Conservation (phyloP, 148 eudicot species). For the Dianthus caryophyllus region DNA sequence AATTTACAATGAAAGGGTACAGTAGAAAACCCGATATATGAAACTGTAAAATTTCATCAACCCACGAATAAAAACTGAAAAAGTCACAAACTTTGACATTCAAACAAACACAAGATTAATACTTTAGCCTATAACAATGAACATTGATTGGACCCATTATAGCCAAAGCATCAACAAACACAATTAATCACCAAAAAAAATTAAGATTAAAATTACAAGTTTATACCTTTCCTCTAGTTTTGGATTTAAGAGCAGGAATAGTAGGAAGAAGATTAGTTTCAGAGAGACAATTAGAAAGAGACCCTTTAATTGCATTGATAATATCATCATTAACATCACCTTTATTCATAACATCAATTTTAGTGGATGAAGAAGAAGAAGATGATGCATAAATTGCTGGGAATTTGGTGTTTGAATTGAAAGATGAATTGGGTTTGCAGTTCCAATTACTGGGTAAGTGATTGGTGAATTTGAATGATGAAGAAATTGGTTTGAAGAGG, state of each 20-base stretch:
- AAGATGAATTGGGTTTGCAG: slow-evolving; percentile 13
- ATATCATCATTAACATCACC: slow-evolving; percentile 44
- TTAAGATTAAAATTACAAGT: not conserved
- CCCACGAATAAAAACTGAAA: too few species aligned
- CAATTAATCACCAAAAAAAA: not conserved
- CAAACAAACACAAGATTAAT: not conserved
- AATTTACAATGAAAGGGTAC: not conserved
- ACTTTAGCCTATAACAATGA: not conserved
- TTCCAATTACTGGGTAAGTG: slow-evolving; percentile 10
- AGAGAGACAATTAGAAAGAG: slow-evolving; percentile 56
- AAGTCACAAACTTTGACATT: not conserved
- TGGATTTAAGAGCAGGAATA: slow-evolving; percentile 69
- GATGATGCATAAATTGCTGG: slow-evolving; percentile 29
- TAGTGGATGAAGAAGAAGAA: slow-evolving; percentile 22
- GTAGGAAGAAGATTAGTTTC: slow-evolving; percentile 76
- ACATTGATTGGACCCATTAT: not conserved
- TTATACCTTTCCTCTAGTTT: slow-evolving; percentile 82
- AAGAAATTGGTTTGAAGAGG: slow-evolving; percentile 23
- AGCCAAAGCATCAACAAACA: not conserved
- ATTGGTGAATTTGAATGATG: not conserved
- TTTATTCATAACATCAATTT: slow-evolving; percentile 34
- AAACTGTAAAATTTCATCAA: not conserved
- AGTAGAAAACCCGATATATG: not conserved
- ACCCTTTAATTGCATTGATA: slow-evolving; percentile 39
- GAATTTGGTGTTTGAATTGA: slow-evolving; percentile 17